Base-by-base conservation (phyloP, 129 eudicot species). In the Centrapalus pauciflorus region DNA sequence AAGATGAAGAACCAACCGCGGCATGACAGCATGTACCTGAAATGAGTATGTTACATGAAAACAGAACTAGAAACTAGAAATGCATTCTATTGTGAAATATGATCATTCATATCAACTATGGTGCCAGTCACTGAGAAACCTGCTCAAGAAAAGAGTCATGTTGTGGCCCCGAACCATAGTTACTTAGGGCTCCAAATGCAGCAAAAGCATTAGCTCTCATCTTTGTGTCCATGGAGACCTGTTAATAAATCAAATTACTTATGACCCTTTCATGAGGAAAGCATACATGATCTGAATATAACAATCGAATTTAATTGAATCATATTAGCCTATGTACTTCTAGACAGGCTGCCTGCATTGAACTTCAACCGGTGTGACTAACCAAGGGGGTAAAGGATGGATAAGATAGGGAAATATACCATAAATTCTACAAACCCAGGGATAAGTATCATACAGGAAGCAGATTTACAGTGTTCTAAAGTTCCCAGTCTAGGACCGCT, bases 191-290 rank as follows among this genome's bases (percentile, higher is more conserved):
- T 46, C 96, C 99, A 86, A 93, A 93, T 63, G 92, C 99, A 32
- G 89, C 96, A 84, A 85, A 86, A 25, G 99, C 87, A 80, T 86
- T 82, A 43, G 92, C 95, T 69, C 99, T 80, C 76, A 88, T 93
- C 69, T 86, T 88, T 41, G 78, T 50, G 81, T 86, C 82, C 86
- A 76, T 85, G 76, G 86, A 83, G 20, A 78, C 81, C 99, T 93
- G 84, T 71, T 77, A 58, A 59, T 32, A 69, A 37, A 61, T 56
- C 52, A 64, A 28, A 37, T 51, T 19, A 66, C 33, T 54, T 24
- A 30, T 46, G 20, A 12, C 7, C 35, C 8, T 55, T 28, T 19
- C 24, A 34, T 35, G n/a, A 71, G 5, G 8, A 34, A 60, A 30
- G 58, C 49, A 43, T n/a, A 4, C 20, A 43, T 43, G 7, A 43